A percentile compares a stretch with the other conserved stretches of the same genome.
phyloP scores from a whole-genome alignment of 176 grass and related monocot genomes.

The Aegilops umbellulata region DNA sequence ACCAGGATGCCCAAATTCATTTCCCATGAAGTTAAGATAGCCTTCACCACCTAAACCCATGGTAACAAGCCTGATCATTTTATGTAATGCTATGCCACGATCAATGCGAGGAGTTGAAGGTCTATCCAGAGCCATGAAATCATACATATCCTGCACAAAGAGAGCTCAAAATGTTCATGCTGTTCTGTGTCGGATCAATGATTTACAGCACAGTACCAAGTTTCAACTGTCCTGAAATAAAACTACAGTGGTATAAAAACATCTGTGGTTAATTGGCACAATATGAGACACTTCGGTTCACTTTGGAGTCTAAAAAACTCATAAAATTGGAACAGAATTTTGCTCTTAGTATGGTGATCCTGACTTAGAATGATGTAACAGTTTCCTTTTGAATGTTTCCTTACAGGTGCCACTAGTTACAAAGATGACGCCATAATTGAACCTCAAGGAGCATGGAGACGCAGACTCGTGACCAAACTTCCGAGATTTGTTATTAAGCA shows the following conservation, averaged over 20 bases:
- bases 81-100: constrained; percentile 97
- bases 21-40: constrained; percentile 99
- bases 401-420: not conserved
- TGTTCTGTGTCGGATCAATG: constrained; percentile 8
- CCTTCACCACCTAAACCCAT: constrained; percentile 96
- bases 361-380: not conserved
- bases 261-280: constrained; percentile 3
- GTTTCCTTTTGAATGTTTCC: not conserved
- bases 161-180: constrained; percentile 17
- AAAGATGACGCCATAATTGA: not conserved
- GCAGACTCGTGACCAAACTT: not conserved
- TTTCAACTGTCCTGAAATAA: constrained; percentile 1
- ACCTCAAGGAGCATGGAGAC: not conserved
- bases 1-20: constrained; percentile 99
- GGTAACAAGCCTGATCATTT: constrained; percentile 98
- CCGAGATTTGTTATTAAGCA: not conserved
- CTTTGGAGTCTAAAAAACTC: not conserved
- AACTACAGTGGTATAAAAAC: not conserved
- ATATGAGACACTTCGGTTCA: not conserved
- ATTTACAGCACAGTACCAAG: not conserved
- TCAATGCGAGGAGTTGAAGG: constrained; percentile 92
- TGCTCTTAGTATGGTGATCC: not conserved
- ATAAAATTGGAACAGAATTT: not conserved
- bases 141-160: constrained; percentile 88
- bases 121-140: constrained; percentile 87